Conservation (phyloP, 2,329 filamentous ascomycete genomes). For the Didymella lethalis region DNA sequence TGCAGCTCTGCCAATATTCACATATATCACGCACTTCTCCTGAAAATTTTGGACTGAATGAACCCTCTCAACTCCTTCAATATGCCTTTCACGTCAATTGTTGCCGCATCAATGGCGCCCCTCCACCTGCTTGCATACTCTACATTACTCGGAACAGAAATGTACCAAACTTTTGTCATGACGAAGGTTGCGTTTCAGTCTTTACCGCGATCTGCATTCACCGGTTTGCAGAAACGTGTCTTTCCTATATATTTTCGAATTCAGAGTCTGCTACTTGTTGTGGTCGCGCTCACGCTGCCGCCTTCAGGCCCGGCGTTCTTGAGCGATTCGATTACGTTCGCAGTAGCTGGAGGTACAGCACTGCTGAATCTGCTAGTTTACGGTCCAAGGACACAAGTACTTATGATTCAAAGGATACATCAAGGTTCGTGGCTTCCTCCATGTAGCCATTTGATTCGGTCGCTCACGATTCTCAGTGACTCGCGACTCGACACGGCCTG, state of each 20-base stretch:
- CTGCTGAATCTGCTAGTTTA: conserved; percentile 49
- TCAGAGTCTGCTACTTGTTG: conserved; percentile 48
- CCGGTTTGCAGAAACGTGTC: conserved; percentile 50
- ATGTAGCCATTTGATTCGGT: background rate
- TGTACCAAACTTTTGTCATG: conserved; percentile 54
- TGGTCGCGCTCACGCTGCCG: conserved; percentile 48
- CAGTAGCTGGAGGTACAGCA: conserved; percentile 42
- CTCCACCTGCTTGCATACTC: conserved; percentile 53
- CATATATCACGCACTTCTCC: background rate
- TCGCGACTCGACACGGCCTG: conserved; percentile 22
- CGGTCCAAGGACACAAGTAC: conserved; percentile 45
- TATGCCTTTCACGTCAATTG: conserved; percentile 14
- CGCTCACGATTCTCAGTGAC: conserved; percentile 26
- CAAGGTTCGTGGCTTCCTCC: conserved; percentile 29
- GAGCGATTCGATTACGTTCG: conserved; percentile 39
- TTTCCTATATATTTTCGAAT: conserved; percentile 53
- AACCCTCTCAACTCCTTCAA: background rate
- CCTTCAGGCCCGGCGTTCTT: conserved; percentile 45
- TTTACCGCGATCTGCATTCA: conserved; percentile 51
- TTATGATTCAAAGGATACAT: conserved; percentile 48
- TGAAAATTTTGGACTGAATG: background rate
- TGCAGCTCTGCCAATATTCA: background rate
- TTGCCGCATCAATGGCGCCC: conserved; percentile 28
- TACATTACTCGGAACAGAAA: conserved; percentile 50
- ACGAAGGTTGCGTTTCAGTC: conserved; percentile 51